Base-by-base conservation (phyloP, 2,329 filamentous ascomycete species). In the Purpureocillium lavendulum region DNA sequence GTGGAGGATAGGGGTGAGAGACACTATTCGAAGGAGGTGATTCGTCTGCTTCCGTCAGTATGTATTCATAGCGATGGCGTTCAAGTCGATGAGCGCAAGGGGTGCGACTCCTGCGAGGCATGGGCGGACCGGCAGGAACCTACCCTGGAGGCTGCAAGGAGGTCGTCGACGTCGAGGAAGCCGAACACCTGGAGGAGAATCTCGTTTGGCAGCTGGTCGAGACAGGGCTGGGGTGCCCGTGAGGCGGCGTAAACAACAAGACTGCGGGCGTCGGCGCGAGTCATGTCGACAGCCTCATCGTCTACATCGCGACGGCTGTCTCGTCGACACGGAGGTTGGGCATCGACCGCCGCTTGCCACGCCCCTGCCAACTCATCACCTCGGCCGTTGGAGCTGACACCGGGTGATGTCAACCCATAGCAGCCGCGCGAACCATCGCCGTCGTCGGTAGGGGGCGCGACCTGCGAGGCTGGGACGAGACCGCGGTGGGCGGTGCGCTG, bases 1-100 rank as follows among this genome's bases (percentile, higher is more conserved):
- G 54, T 84, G 82, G 13, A 86, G 64, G 40, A 84, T 67, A n/a
- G 81, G 82, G 32, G 80, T 70, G 33, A 77, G 66, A 17, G 77
- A 78, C 36, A 86, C 69, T 33, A 60, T 56, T 46, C 81, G 77
- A 38, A 87, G 68, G 43, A 71, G 71, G 53, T 74, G 81, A 44
- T 69, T 80, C 30, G 73, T 74, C 79, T 82, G 54, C 16, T 13
- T 16, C 7, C 33, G 40, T 32, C 31, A 36, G 28, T 13, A 18
- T 12, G 12, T 30, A 9, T 1, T 9, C 33, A 38, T 43, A 32
- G 33, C 32, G 17, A 30, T 10, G 9, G 37, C 17, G 35, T n/a
- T 18, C 29, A 24, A 35, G 21, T 6, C 21, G 21, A 26, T 26
- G 21, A 26, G 6, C 6, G 21, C 10, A 10, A 26, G 10, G 21